Base-by-base conservation (phyloP, 768 basidiomycete genomes). In the Pleurotus giganteus region DNA sequence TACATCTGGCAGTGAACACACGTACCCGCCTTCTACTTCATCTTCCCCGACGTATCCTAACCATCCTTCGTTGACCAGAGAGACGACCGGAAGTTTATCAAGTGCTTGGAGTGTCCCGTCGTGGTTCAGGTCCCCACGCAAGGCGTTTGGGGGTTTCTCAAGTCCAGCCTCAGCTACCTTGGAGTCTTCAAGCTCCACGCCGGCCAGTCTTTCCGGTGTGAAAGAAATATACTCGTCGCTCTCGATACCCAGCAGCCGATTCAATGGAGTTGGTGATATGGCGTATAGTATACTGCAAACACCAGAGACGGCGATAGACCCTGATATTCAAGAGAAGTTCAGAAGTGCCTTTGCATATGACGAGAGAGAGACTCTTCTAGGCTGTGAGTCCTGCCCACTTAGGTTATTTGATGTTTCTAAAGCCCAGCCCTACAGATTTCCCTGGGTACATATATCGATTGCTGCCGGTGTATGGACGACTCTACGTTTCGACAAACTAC, bases 401-500 rank as follows among this genome's bases (percentile, higher is more conserved):
- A 29, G 29, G n/a, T 12, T 34, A 31, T 23, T 57, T 42, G 44
- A 54, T 29, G 52, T 27, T 51, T 60, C 8, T 66, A 26, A 8
- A 31, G 57, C 21, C 41, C 39, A 41, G n/a, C 12, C 21, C n/a
- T 19, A 3, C 60, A 98, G 96, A 91, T 63, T 93, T 96, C 66
- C 84, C 91, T 37, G 94, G 94, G 8, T 97, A 92, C 68, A 76
- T 98, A 39, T 93, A 86, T 70, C 81, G 96, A 54, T 77, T 96
- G 23, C 69, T 99, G n/a, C 96, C 97, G 0, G 80, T 96, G 11
- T 89, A 79, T 57, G 96, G 96, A 5, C 81, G 88, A 49, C 79
- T 98, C 26, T 98, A 89, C 65, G 81, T 98, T 57, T 96, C 96
- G n/a, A 85, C 83, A 9, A 93, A 91, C 68, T 88, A 84, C 68